These are phyloP conservation scores for Candida michaelii DNA, from an alignment of 805 yeast species.

Conservation along the genomic window DNA sequence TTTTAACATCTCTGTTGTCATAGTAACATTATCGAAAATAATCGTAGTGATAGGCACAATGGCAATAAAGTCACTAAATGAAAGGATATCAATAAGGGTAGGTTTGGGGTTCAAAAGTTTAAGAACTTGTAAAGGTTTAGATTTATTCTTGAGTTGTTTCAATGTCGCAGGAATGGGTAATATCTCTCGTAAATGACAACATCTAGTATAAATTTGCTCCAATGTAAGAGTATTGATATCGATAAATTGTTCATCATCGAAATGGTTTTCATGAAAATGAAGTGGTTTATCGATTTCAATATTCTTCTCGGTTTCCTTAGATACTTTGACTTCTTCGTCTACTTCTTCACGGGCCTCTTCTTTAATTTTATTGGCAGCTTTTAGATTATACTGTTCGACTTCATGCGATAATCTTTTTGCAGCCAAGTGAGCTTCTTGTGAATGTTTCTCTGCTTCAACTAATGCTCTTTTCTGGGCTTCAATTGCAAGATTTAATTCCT, in stretches of 20 bases:
- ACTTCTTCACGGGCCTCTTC: constrained; percentile 16
- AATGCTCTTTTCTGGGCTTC: constrained; percentile 56
- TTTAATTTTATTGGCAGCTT: constrained; percentile 8
- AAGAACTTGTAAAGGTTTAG: constrained; percentile 52
- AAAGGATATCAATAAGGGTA: constrained; percentile 54
- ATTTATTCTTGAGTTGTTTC: constrained; percentile 52
- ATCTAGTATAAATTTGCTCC: constrained; percentile 66
- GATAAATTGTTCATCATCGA: constrained; percentile 29
- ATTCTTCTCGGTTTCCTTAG: constrained; percentile 7
- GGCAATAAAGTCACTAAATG: constrained; percentile 57
- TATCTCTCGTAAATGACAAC: constrained; percentile 90
- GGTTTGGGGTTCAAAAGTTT: constrained; percentile 60
- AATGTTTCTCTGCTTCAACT: constrained; percentile 67
- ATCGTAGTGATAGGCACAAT: constrained; percentile 56
- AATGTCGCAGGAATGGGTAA: constrained; percentile 86
- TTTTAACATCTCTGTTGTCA: constrained; percentile 54
- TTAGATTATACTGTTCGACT: constrained; percentile 46
- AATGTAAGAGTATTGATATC: constrained; percentile 32
- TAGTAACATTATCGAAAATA: constrained; percentile 56
- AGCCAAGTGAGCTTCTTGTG: constrained; percentile 71
- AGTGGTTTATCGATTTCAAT: constrained; percentile 72
- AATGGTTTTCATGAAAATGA: constrained; percentile 56
- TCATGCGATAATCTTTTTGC: constrained; percentile 72
- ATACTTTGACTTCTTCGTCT: constrained; percentile 13
- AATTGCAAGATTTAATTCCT: constrained; percentile 55